Base-by-base conservation (phyloP, 148 eudicot genomes). In the Cornus controversa region DNA sequence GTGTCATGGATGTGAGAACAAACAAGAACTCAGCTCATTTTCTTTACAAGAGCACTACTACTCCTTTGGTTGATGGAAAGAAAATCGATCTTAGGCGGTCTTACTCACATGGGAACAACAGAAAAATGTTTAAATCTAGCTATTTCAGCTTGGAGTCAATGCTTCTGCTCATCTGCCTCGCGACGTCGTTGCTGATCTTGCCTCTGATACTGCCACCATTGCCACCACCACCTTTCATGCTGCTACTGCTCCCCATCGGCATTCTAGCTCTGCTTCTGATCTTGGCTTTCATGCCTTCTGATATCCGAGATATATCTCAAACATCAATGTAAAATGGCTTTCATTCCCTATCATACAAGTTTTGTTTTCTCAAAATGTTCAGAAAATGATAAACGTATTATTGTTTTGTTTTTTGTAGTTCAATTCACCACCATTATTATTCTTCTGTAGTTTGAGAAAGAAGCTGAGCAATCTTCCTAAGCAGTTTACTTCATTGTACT, bases 151-250 rank as follows among this genome's bases (percentile, higher is more conserved):
- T 87, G 28, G 97, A 92, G 82, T 91, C 95, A 2, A 31, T 90
- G 88, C 23, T 91, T 27, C 40, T 92, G 69, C 91, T 94, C 9
- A 40, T 87, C 4, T 84, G 97, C 57, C 81, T 94, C 1, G 80
- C 97, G 0, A 96, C 91, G 11, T 90, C 96, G 50, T 77, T 94
- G 66, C 81, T 94, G 79, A 83, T 94, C 0, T 83, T 94, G 40
- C 98, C 98, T 1, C 69, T 94, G 66, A 81, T 94, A 68, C 89
- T 94, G 0, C 98, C 98, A 10, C 93, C 98, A 40, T 77, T 94
- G 83, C 98, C 98, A 0, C 98, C 98, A 0, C 98, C 98, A 0
- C 98, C 98, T 0, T 89, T 85, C 16, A 71, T 92, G 96, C 85
- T 94, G 82, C 87, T 94, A 23, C 29, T 94, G 79, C 81, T 94